These are phyloP conservation scores for Cladophialophora bantiana DNA, from an alignment of 2,329 filamentous ascomycete genomes.

Conservation along the genomic window DNA sequence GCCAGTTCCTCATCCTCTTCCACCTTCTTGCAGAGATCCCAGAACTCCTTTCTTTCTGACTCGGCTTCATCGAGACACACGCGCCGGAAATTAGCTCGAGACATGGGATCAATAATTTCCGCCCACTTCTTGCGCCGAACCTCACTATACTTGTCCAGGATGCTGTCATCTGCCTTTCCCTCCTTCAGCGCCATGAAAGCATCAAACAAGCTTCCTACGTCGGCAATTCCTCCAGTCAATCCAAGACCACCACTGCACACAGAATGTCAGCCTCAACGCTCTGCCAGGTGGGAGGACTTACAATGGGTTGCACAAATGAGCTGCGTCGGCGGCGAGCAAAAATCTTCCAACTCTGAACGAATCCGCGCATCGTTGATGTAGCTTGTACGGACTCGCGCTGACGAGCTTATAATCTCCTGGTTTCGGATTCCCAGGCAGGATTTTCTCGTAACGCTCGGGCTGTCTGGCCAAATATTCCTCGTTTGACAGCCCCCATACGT, in stretches of 20 bases:
- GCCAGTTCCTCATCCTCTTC: slow-evolving; percentile 43
- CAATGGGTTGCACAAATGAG: slow-evolving; percentile 61
- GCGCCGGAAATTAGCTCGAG: slow-evolving; percentile 52
- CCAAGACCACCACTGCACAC: slow-evolving; percentile 61
- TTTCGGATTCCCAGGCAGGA: slow-evolving; percentile 67
- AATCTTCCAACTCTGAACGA: slow-evolving; percentile 64
- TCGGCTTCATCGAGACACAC: slow-evolving; percentile 46
- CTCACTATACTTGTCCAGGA: slow-evolving; percentile 54
- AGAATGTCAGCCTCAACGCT: slow-evolving; percentile 1
- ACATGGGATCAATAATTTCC: slow-evolving; percentile 50
- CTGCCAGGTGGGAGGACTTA: slow-evolving; percentile 13
- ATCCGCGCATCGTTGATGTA: slow-evolving; percentile 67
- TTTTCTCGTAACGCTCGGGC: slow-evolving; percentile 62
- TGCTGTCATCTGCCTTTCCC: slow-evolving; percentile 49
- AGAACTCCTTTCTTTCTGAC: slow-evolving; percentile 48
- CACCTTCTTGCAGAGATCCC: slow-evolving; percentile 46
- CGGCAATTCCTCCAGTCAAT: slow-evolving; percentile 68
- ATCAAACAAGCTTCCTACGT: slow-evolving; percentile 67
- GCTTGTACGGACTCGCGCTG: slow-evolving; percentile 66
- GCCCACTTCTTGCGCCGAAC: slow-evolving; percentile 50
- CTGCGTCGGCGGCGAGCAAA: slow-evolving; percentile 66
- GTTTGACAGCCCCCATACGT: slow-evolving; percentile 59
- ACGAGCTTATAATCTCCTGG: slow-evolving; percentile 64
- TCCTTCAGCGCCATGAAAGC: slow-evolving; percentile 59
- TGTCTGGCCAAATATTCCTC: slow-evolving; percentile 64